These are phyloP conservation scores for Phylloporus sp. DNA, from an alignment of 768 basidiomycete species.

Conservation along the genomic window DNA sequence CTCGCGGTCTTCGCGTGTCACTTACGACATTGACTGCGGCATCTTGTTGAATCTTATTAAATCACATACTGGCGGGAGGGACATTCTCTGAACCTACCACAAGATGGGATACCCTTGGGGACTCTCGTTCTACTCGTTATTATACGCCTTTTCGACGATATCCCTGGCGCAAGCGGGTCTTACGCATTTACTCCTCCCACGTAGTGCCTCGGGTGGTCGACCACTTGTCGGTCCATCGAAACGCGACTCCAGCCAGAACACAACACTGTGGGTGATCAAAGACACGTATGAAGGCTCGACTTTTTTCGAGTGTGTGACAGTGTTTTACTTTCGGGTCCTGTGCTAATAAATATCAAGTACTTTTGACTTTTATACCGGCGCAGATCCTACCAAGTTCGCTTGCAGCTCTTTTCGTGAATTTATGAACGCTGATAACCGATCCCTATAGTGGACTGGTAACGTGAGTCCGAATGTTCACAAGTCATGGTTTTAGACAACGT, in stretches of 20 bases:
- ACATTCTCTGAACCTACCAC: constrained; percentile 8
- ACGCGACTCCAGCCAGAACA: constrained; percentile 13
- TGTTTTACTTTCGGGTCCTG: background rate
- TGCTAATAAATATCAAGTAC: constrained; percentile 36
- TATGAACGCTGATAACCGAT: constrained; percentile 11
- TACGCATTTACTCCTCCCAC: constrained; percentile 1
- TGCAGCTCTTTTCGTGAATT: constrained; percentile 5
- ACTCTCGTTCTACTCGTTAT: constrained; percentile 6
- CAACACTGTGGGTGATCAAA: constrained; percentile 63
- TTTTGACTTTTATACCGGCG: constrained; percentile 55
- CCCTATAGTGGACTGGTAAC: constrained; percentile 60
- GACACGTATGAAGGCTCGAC: constrained; percentile 62
- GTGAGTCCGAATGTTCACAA: constrained; percentile 39
- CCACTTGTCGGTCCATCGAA: constrained; percentile 9
- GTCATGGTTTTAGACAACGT: constrained; percentile 1
- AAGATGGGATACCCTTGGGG: constrained; percentile 12
- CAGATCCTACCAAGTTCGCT: constrained; percentile 61
- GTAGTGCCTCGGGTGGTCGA: background rate
- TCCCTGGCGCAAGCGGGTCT: constrained; percentile 13
- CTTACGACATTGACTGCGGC: constrained; percentile 20
- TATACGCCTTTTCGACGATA: constrained; percentile 14
- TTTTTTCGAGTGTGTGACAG: constrained; percentile 63
- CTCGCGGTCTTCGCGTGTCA: constrained; percentile 22
- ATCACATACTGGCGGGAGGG: background rate
- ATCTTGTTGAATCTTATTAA: constrained; percentile 1